phyloP scores from a whole-genome alignment of 768 basidiomycete genomes.

The Lactarius hatsudake region DNA sequence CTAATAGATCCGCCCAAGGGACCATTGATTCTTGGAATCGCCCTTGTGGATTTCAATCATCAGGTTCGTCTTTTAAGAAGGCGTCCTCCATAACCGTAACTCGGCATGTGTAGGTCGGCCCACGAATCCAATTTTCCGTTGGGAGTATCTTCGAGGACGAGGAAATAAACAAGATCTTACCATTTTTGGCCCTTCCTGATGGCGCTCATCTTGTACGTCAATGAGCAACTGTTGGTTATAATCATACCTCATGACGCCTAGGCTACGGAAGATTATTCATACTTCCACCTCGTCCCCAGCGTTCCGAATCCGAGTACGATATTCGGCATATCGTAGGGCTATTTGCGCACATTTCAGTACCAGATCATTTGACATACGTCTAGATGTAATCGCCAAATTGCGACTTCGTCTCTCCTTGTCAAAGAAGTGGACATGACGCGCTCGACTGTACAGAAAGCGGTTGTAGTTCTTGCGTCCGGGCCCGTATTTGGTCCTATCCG shows the following conservation, averaged over 20 bases:
- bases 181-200: conserved; percentile 95
- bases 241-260: conserved; percentile 32
- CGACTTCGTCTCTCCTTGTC: conserved; percentile 71
- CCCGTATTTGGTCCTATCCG: conserved; percentile 94
- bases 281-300: conserved; percentile 86
- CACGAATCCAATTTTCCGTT: conserved; percentile 80
- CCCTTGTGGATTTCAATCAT: conserved; percentile 95
- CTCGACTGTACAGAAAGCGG: conserved; percentile 95
- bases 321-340: conserved; percentile 90
- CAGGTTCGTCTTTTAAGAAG: conserved; percentile 49
- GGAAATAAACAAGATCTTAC: conserved; percentile 79
- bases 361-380: neutral
- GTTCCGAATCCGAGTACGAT: conserved; percentile 73
- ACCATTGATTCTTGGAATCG: conserved; percentile 78
- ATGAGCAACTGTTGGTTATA: neutral
- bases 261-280: conserved; percentile 93
- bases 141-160: conserved; percentile 83
- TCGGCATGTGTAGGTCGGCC: conserved; percentile 65
- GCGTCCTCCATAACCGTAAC: conserved; percentile 22
- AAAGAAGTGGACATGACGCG: conserved; percentile 86
- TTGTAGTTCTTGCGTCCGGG: conserved; percentile 88
- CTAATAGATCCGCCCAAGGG: conserved; percentile 57
- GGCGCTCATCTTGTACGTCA: conserved; percentile 86
- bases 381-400: conserved; percentile 94
- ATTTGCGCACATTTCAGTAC: neutral